Base-by-base conservation (phyloP, 2,329 filamentous ascomycete genomes). In the Trichophyton verrucosum region DNA sequence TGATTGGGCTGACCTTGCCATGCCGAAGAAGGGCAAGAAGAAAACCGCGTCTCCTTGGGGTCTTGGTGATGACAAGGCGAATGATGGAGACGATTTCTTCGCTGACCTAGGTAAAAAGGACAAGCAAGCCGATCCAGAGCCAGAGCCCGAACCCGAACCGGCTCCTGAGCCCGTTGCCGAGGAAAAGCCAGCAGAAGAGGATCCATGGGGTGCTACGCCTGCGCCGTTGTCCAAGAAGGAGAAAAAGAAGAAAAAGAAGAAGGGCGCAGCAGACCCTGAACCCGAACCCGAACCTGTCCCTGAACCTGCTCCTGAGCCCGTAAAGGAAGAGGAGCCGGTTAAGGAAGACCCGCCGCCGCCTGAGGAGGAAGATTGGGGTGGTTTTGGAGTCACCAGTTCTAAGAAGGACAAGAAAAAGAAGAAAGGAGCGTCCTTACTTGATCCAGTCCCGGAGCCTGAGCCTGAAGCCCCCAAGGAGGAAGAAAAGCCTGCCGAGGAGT, bases 1-100 rank as follows among this genome's bases (percentile, higher is more conserved):
- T 83, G 81, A 30, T 13, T 58, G 56, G 22, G 55, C 56, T 82
- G 74, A 74, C 65, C 65, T 75, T 11, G 67, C 72, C 4, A 82
- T 82, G 63, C 69, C 79, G n/a, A 83, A 81, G 69, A 82, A 80
- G 66, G 80, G 80, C 69, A 74, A 67, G 36, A 78, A 75, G 57
- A 69, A 73, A 0, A 53, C 49, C 3, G 33, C 51, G 2, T 36
- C 27, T 17, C 24, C 27, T 15, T 55, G 51, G 51, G 24, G 27
- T n/a, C 4, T 7, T 55, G 8, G 30, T 24, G 51, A 36, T 36
- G 51, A 55, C 2, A 6, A n/a, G 3, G 7, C 4, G 3, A 53
- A 30, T 59, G 63, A 27, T 61, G 63, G 76, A 49, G 75, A 75
- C 27, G 74, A 74, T 57, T 68, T 66, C 8, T 72, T 58, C 20